Evolutionary conservation across 2,329 filamentous ascomycete genomes (phyloP).

Genomic region (Verticillium albo-atrum): DNA sequence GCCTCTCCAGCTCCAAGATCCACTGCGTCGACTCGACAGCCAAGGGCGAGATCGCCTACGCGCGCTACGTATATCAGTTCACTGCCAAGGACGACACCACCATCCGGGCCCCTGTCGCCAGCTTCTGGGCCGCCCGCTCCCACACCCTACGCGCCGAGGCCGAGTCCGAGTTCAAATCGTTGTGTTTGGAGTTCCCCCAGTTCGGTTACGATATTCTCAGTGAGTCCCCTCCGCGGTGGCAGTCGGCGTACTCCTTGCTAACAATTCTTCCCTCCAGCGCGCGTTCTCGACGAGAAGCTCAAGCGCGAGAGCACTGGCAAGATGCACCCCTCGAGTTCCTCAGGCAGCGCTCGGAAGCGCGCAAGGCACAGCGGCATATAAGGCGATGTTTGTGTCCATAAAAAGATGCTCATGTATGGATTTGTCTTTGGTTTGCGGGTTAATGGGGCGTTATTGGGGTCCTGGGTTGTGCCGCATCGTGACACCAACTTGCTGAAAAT

Average conservation of each 20-base stretch:
- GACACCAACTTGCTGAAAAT: background rate
- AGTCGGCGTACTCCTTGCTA: background rate
- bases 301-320: conserved; percentile 59
- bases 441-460: background rate
- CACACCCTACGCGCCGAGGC: conserved; percentile 82
- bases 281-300: conserved; percentile 63
- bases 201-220: conserved; percentile 91
- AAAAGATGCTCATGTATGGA: too few relatives aligned
- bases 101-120: conserved; percentile 79
- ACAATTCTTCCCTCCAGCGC: conserved; percentile 33
- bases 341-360: conserved; percentile 51
- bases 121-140: conserved; percentile 79
- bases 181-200: conserved; percentile 86
- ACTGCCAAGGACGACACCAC: conserved; percentile 64
- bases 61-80: conserved; percentile 82
- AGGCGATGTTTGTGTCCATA: too few relatives aligned
- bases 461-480: background rate
- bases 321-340: conserved; percentile 40
- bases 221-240: conserved; percentile 27
- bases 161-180: conserved; percentile 74
- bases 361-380: conserved; percentile 43
- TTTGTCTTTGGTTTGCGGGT: background rate
- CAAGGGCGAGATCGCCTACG: conserved; percentile 86
- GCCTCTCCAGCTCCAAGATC: conserved; percentile 81
- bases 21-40: conserved; percentile 86